These are phyloP conservation scores for Talaromyces rugulosus DNA, from an alignment of 2,329 filamentous ascomycete genomes.

Conservation along the genomic window DNA sequence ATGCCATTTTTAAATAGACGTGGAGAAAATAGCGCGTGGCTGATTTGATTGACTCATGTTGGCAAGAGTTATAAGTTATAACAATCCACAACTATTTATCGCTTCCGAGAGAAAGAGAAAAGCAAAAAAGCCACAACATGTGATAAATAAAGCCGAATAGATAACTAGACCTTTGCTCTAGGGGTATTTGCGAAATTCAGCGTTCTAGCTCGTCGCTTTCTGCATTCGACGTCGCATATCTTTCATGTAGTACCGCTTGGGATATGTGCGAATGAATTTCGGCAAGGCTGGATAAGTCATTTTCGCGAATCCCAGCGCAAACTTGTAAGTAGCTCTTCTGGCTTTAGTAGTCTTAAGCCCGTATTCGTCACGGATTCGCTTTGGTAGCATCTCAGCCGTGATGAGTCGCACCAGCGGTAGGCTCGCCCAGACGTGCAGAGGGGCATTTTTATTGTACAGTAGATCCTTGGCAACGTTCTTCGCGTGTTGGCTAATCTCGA, in stretches of 20 bases:
- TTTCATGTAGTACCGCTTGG: conserved; percentile 26
- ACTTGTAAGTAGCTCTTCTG: conserved; percentile 17
- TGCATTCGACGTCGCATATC: conserved; percentile 26
- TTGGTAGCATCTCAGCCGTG: conserved; percentile 26
- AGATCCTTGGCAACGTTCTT: conserved; percentile 24
- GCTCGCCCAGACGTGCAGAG: conserved; percentile 20
- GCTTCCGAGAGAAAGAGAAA: neutral
- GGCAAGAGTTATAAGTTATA: neutral
- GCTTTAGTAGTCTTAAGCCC: conserved; percentile 21
- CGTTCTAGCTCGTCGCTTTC: neutral
- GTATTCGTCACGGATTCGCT: conserved; percentile 24
- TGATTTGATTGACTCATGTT: neutral
- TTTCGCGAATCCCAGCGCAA: conserved; percentile 17
- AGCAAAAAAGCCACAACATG: neutral
- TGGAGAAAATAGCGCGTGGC: neutral
- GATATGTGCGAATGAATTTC: conserved; percentile 21
- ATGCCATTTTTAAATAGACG: neutral
- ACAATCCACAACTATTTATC: neutral
- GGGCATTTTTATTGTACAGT: conserved; percentile 24
- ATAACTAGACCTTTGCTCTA: too few species aligned
- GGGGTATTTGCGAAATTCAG: neutral
- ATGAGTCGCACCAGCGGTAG: conserved; percentile 26
- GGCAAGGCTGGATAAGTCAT: conserved; percentile 24
- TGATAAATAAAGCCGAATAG: neutral
- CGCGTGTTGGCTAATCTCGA: conserved; percentile 30